phyloP scores from a whole-genome alignment of 225 moss, liverwort and hornwort genomes.

The Asterella californica region DNA sequence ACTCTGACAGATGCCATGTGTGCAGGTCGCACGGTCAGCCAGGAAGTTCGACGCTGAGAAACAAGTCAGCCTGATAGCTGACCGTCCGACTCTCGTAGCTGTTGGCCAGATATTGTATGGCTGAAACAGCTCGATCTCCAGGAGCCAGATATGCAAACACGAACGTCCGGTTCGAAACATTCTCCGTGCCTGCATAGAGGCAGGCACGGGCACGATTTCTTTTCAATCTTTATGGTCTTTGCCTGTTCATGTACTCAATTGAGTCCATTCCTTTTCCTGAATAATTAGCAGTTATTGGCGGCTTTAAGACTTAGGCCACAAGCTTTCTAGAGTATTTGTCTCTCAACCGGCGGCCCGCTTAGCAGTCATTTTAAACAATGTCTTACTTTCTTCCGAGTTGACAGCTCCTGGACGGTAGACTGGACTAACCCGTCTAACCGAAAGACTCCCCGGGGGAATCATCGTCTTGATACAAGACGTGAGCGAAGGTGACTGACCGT shows the following conservation, averaged over 20 bases:
- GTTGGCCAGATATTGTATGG: neutral
- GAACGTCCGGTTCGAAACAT: neutral
- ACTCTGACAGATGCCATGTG: neutral
- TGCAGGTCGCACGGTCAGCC: slow-evolving; percentile 3
- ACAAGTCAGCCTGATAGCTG: neutral
- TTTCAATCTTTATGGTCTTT: neutral
- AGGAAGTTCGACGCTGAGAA: neutral
- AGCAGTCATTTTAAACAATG: no score
- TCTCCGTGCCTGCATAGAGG: neutral
- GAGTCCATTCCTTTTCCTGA: neutral
- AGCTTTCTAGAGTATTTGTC: neutral
- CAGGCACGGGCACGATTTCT: neutral
- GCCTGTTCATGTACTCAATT: slow-evolving; percentile 10
- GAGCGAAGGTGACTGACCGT: neutral
- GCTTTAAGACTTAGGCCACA: slow-evolving; percentile 3
- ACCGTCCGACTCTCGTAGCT: neutral
- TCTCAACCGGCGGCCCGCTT: neutral
- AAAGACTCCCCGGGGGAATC: neutral
- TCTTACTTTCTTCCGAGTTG: neutral
- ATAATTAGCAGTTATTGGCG: neutral
- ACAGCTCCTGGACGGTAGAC: neutral
- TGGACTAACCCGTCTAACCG: neutral
- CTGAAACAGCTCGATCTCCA: slow-evolving; percentile 3
- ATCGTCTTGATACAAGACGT: no score
- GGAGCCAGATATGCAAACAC: neutral